Conservation (phyloP, 345 rosid species). For the Raphanus sativus region DNA sequence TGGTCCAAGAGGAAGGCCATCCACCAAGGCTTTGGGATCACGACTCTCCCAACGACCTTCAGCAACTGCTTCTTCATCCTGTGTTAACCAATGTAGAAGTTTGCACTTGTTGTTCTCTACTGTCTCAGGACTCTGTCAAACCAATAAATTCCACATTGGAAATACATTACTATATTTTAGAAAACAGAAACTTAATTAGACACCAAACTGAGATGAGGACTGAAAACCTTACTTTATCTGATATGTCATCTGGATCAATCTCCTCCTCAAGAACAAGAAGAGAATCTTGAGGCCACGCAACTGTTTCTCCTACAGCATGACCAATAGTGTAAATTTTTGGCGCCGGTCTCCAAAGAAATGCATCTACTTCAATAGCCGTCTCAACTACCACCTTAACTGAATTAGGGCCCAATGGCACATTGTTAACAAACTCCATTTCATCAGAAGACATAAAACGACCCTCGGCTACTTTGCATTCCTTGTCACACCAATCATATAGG, state of each 20-base stretch:
- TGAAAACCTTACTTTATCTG: background rate
- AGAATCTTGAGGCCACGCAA: background rate
- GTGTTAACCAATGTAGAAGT: too few relatives aligned
- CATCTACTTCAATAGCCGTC: background rate
- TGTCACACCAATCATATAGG: background rate
- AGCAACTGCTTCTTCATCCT: too few relatives aligned
- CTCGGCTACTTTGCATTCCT: background rate
- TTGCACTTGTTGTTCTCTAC: too few relatives aligned
- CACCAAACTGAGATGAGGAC: too few relatives aligned
- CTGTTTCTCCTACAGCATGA: background rate
- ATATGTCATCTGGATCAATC: background rate
- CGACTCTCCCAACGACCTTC: too few relatives aligned
- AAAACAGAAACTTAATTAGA: too few relatives aligned
- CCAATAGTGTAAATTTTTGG: background rate
- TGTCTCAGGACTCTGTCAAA: too few relatives aligned
- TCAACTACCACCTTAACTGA: background rate
- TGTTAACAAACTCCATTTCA: background rate
- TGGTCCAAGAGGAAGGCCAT: too few relatives aligned
- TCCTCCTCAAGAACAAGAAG: background rate
- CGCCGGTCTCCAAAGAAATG: conserved; percentile 3
- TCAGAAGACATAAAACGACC: background rate
- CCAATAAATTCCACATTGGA: too few relatives aligned
- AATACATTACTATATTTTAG: too few relatives aligned
- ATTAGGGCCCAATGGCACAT: background rate
- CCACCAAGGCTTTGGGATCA: too few relatives aligned